Conservation (phyloP, 192 early-diverging fungal genomes). For the Diversispora eburnea region DNA sequence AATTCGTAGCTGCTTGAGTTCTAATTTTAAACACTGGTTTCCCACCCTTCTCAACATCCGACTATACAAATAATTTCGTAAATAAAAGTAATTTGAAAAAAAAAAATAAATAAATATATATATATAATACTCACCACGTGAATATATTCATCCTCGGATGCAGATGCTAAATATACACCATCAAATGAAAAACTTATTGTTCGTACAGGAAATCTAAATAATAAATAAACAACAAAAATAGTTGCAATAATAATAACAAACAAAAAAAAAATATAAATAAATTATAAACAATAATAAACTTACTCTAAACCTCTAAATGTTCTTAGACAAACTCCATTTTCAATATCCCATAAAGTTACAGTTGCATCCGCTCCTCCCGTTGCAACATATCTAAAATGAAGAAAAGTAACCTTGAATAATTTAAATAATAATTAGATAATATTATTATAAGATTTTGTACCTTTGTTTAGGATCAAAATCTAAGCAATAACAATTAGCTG, state of each 20-base stretch:
- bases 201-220: slow-evolving; percentile 65
- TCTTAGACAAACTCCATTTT: slow-evolving; percentile 57
- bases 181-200: slow-evolving; percentile 77
- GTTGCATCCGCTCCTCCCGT: slow-evolving; percentile 75
- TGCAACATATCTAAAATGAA: slow-evolving; percentile 60
- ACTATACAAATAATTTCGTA: slow-evolving; percentile 39
- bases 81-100: not conserved
- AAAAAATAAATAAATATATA: not conserved
- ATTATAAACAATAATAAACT: slow-evolving; percentile 15
- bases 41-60: slow-evolving; percentile 68
- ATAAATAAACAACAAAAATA: not conserved
- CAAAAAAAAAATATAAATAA: too few relatives aligned
- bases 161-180: slow-evolving; percentile 70
- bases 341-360: slow-evolving; percentile 73
- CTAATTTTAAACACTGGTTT: slow-evolving; percentile 60
- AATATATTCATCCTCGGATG: slow-evolving; percentile 73
- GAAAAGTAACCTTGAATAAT: not conserved
- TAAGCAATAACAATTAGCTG: slow-evolving; percentile 76
- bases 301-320: slow-evolving; percentile 68
- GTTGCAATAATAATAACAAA: not conserved
- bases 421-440: slow-evolving; percentile 5
- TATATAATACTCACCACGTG: slow-evolving; percentile 72
- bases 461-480: slow-evolving; percentile 74
- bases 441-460: slow-evolving; percentile 20
- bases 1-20: slow-evolving; percentile 65